Base-by-base conservation (phyloP, 495 filamentous ascomycete species). In the Tricharina praecox region DNA sequence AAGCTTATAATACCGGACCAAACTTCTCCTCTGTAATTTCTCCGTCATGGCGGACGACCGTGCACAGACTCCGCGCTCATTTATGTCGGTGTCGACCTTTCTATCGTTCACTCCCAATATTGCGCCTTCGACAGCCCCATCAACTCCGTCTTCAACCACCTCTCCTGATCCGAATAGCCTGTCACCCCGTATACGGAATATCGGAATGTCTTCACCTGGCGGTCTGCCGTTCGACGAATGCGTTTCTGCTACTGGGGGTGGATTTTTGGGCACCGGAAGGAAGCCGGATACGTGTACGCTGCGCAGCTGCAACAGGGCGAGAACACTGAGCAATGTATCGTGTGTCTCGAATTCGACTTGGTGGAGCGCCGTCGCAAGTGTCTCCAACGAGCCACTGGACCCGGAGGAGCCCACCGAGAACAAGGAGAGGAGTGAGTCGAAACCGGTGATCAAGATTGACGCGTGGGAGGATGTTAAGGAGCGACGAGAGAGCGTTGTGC, bases 351-450 rank as follows among this genome's bases (percentile, higher is more conserved):
- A 32, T n/a, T 15, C 43, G 13, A 46, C 43, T 4, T 46, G 25
- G 25, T 46, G 43, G 43, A 46, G 43, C 13, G 43, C 43, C 8
- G 39, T 43, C 7, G 43, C 43, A 2, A 46, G 43, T 23, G 30
- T 46, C 20, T 19, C 11, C 16, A 34, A 18, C 7, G 7, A 37
- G 15, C 34, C 34, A 5, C 9, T 5, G 34, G 9, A 37, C 4
- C 34, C 4, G 18, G 9, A 8, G n/a, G n/a, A n/a, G n/a, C n/a
- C n/a, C n/a, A n/a, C n/a, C n/a, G n/a, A n/a, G n/a, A n/a, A n/a
- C n/a, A n/a, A n/a, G n/a, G n/a, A n/a, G n/a, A n/a, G n/a, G n/a
- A n/a, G n/a, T n/a, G n/a, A n/a, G n/a, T n/a, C n/a, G n/a, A n/a
- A n/a, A n/a, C n/a, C n/a, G n/a, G n/a, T n/a, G n/a, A n/a, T n/a